Base-by-base conservation (phyloP, 495 filamentous ascomycete genomes). In the Opeltia flavorubescens region DNA sequence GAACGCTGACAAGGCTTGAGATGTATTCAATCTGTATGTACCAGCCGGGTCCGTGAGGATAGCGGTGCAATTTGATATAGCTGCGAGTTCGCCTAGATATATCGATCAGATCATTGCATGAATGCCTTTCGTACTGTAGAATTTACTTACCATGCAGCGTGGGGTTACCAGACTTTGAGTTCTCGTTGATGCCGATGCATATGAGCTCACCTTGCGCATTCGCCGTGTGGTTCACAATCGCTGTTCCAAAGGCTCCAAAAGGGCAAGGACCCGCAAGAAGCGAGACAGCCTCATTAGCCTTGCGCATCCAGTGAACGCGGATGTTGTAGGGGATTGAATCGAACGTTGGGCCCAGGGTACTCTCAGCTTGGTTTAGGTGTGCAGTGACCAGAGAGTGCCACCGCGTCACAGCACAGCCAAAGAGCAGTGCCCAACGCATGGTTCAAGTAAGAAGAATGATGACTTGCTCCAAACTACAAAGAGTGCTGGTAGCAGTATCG, bases 181-280 rank as follows among this genome's bases (percentile, higher is more conserved):
- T 62, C 27, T 52, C 48, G 49, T 75, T 76, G 20, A 59, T 59
- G 5, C 70, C 15, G 30, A 62, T 62, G 50, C 69, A 75, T 20
- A 75, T 52, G 0, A 73, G 56, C n/a, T 70, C 55, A 6, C 71
- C 68, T 6, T 60, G 42, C 1, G 45, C 52, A 21, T 56, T 48
- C 8, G 65, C 68, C 33, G 73, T 71, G 58, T 78, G 30, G 15
- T 33, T 78, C 4, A 76, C 73, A 47, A 78, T 68, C 13, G 67
- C 68, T 7, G 65, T 62, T 1, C 66, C 71, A 55, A 76, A 78
- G 2, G 71, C 63, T 17, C 62, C 65, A 47, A 64, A 69, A 0
- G 67, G 68, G 49, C 71, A 78, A 1, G 72, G 68, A 12, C 47
- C 50, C 31, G 30, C 45, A 12, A 64, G 49, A 25, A 60, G 50